Conservation (phyloP, 768 basidiomycete species). For the Hysterangium stoloniferum region DNA sequence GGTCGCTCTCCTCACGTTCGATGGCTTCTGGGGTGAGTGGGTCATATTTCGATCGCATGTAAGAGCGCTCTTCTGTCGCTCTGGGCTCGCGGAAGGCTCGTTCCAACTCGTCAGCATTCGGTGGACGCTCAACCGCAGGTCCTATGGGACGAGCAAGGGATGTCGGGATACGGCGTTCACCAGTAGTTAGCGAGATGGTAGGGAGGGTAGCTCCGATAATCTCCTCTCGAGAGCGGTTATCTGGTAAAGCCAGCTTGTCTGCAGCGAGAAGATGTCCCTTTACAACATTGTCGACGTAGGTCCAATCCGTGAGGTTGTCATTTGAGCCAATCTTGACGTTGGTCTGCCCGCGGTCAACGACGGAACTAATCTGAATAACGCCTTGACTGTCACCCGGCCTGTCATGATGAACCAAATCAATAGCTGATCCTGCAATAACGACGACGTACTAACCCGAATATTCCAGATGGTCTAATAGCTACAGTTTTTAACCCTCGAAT, state of each 20-base stretch:
- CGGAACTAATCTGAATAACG: constrained; percentile 71
- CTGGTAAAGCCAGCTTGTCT: constrained; percentile 56
- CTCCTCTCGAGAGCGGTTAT: constrained; percentile 26
- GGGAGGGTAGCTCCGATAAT: constrained; percentile 46
- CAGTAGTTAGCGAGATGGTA: constrained; percentile 56
- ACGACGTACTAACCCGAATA: constrained; percentile 69
- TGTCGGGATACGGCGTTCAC: constrained; percentile 64
- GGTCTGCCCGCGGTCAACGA: constrained; percentile 74
- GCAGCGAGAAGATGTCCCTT: constrained; percentile 90
- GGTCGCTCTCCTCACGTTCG: constrained; percentile 38
- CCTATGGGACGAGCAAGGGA: constrained; percentile 76
- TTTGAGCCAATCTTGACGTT: constrained; percentile 93
- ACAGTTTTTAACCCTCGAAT: constrained; percentile 80
- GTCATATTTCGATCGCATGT: constrained; percentile 77
- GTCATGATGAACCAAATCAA: constrained; percentile 9
- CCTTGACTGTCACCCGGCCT: constrained; percentile 90
- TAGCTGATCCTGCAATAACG: not conserved
- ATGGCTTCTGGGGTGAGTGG: constrained; percentile 57
- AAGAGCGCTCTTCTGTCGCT: constrained; percentile 37
- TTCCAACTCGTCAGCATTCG: constrained; percentile 49
- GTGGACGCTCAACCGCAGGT: constrained; percentile 59
- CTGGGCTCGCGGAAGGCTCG: constrained; percentile 43
- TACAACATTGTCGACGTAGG: constrained; percentile 93
- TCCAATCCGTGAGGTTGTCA: constrained; percentile 91
- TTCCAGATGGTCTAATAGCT: constrained; percentile 85